Percentiles rank a stretch among this genome's conserved stretches.
Evolutionary conservation across 352 stramenopile species (phyloP).

Genomic region (Phytophthora vignae): DNA sequence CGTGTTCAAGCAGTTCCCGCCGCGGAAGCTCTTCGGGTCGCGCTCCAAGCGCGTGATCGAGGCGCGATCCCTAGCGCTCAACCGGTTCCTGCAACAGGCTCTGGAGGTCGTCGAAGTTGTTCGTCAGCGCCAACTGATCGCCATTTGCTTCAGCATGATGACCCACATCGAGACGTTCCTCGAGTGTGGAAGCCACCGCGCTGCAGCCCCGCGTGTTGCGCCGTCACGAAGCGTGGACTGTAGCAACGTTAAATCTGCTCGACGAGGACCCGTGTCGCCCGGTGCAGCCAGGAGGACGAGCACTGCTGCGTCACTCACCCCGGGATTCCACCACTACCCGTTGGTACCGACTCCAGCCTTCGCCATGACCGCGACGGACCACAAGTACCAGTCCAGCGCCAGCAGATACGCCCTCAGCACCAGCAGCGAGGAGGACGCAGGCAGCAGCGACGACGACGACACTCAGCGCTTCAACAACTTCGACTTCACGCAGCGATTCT

Average conservation of each 20-base stretch:
- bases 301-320: constrained; percentile 35
- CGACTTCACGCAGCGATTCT: constrained; percentile 46
- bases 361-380: constrained; percentile 29
- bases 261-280: constrained; percentile 18
- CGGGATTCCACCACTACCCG: constrained; percentile 35
- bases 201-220: constrained; percentile 12
- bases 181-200: constrained; percentile 49
- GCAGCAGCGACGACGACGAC: constrained; percentile 26
- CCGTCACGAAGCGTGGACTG: constrained; percentile 13
- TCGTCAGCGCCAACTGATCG: constrained; percentile 66
- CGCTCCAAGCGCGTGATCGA: constrained; percentile 76
- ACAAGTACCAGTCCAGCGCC: constrained; percentile 21
- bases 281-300: constrained; percentile 31
- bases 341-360: constrained; percentile 38
- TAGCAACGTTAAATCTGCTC: constrained; percentile 3
- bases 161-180: constrained; percentile 75
- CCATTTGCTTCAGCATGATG: constrained; percentile 80
- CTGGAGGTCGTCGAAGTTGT: constrained; percentile 63
- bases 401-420: constrained; percentile 20
- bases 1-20: constrained; percentile 74
- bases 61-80: constrained; percentile 64
- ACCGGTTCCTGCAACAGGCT: constrained; percentile 67
- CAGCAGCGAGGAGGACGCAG: constrained; percentile 29
- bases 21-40: constrained; percentile 69
- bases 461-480: constrained; percentile 40